Percentiles rank a stretch among this genome's conserved stretches.
phyloP scores from a whole-genome alignment of 225 moss, liverwort and hornwort species.

The Physcomitrellopsis africana region DNA sequence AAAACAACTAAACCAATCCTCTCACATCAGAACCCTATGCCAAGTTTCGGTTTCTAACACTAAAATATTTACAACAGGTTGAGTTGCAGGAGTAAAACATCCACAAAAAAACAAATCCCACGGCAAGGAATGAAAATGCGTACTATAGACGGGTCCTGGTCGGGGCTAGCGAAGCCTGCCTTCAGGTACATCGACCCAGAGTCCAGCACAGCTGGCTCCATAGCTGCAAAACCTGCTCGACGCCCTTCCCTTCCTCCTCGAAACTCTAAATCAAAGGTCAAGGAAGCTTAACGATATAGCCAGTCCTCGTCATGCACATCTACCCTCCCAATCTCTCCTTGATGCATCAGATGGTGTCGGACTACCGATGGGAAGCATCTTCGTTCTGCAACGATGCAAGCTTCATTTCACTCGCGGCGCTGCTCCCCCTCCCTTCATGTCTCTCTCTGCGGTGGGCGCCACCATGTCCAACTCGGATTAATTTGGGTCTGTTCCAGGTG shows the following conservation, averaged over 20 bases:
- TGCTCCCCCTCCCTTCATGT: too few species aligned
- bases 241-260: not conserved
- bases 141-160: conserved; percentile 86
- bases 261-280: too few species aligned
- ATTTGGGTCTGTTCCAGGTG: not conserved
- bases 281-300: too few species aligned
- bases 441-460: conserved; percentile 33
- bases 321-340: not conserved
- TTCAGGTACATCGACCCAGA: conserved; percentile 79
- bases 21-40: conserved; percentile 6
- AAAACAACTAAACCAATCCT: not conserved
- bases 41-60: not conserved
- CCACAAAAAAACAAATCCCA: not conserved
- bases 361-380: not conserved
- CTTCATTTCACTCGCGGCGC: not conserved
- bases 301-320: too few species aligned
- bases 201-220: conserved; percentile 98
- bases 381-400: not conserved
- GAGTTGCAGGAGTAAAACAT: not conserved
- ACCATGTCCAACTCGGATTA: conserved; percentile 35
- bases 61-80: not conserved
- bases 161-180: conserved; percentile 90
- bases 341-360: not conserved
- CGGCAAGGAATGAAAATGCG: conserved; percentile 1
- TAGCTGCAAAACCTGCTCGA: conserved; percentile 41